These are phyloP conservation scores for Exophiala viscosa DNA, from an alignment of 2,329 filamentous ascomycete genomes.

Conservation along the genomic window DNA sequence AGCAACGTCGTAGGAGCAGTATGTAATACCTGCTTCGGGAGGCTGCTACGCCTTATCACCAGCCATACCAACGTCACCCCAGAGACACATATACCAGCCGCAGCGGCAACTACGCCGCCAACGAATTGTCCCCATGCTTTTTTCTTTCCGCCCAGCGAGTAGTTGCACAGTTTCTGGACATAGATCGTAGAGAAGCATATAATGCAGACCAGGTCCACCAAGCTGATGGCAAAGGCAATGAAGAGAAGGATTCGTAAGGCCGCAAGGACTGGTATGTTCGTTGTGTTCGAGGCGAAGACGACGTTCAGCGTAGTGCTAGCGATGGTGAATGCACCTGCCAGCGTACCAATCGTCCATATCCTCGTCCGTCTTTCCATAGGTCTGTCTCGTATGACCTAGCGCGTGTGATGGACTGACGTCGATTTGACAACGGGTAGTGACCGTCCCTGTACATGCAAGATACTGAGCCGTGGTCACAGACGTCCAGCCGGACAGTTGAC, in stretches of 20 bases:
- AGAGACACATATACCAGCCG: conserved; percentile 14
- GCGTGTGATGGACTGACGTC: conserved; percentile 3
- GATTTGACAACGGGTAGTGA: background rate
- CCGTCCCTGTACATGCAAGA: background rate
- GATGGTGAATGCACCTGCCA: conserved; percentile 19
- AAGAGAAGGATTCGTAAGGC: conserved; percentile 23
- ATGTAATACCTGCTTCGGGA: conserved; percentile 15
- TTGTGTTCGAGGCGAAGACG: conserved; percentile 19
- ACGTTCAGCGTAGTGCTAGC: conserved; percentile 23
- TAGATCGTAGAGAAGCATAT: conserved; percentile 20
- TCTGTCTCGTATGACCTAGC: conserved; percentile 6
- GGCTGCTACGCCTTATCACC: conserved; percentile 9
- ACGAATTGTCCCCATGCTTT: conserved; percentile 15
- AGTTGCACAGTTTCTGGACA: conserved; percentile 11
- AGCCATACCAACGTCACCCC: conserved; percentile 26
- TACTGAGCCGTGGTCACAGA: background rate
- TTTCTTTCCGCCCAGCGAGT: conserved; percentile 10
- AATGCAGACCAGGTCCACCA: conserved; percentile 17
- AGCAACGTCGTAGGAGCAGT: conserved; percentile 13
- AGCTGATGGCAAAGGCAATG: conserved; percentile 20
- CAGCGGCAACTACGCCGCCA: conserved; percentile 9
- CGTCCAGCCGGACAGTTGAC: conserved; percentile 3
- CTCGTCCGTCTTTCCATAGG: conserved; percentile 19
- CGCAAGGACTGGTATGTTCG: conserved; percentile 4
- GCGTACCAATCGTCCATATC: conserved; percentile 23